phyloP scores from a whole-genome alignment of 108 stramenopile species.

The Nannochloropsis salina region DNA sequence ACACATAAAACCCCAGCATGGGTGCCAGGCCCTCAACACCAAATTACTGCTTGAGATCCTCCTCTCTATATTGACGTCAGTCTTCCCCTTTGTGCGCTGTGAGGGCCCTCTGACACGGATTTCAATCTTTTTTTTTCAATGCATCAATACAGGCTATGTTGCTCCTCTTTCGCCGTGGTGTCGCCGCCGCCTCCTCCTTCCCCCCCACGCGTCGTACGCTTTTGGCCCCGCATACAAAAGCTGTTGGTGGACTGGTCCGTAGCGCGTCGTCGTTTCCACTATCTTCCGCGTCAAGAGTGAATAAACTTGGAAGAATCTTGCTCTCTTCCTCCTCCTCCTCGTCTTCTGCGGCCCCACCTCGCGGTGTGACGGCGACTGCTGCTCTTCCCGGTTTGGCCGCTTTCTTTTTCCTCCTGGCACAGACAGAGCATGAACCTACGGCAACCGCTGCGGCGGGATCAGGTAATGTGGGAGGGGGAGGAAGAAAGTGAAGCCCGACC shows the following conservation, averaged over 20 bases:
- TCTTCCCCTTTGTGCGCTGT: too few species aligned
- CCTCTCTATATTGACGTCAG: too few species aligned
- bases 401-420: not conserved
- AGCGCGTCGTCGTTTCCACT: not conserved
- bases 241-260: too few species aligned
- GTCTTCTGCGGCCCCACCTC: not conserved
- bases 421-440: not conserved
- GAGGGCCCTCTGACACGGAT: too few species aligned
- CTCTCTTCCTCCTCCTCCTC: constrained; percentile 9
- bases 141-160: not conserved
- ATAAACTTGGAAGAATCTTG: not conserved
- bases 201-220: not conserved
- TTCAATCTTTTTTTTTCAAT: too few species aligned
- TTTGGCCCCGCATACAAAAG: too few species aligned
- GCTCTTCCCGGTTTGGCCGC: not conserved
- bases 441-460: not conserved
- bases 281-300: not conserved
- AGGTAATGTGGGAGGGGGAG: too few species aligned
- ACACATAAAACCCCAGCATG: too few species aligned
- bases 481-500: too few species aligned
- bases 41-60: too few species aligned
- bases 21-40: too few species aligned
- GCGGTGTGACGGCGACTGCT: not conserved
- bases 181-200: not conserved
- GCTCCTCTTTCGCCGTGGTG: constrained; percentile 8